Conservation (phyloP, 1,284 basidiomycete genomes). For the Ceratobasidium sp. region DNA sequence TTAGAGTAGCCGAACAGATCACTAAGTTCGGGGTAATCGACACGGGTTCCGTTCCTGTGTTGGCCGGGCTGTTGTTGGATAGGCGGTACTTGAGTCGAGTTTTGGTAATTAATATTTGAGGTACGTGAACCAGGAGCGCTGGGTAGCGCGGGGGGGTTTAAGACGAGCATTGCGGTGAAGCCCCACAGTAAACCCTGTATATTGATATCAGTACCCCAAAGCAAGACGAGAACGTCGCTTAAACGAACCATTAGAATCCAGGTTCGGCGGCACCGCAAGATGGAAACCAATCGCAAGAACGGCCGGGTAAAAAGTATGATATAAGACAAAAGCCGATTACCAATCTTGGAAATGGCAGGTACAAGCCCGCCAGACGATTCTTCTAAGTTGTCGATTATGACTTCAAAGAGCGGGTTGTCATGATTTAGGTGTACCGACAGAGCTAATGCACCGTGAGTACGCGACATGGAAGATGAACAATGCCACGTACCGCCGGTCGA, state of each 20-base stretch:
- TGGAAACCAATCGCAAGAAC: neutral
- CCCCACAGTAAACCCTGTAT: neutral
- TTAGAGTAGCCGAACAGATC: neutral
- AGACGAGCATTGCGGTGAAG: neutral
- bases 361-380: neutral
- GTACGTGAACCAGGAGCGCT: neutral
- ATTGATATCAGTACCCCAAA: neutral
- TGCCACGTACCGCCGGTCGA: neutral
- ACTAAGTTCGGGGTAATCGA: neutral
- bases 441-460: neutral
- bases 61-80: neutral
- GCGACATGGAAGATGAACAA: neutral
- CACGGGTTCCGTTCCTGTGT: neutral
- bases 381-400: neutral
- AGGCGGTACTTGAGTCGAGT: neutral
- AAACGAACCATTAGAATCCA: neutral
- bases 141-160: neutral
- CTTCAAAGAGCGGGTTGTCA: neutral
- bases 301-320: neutral
- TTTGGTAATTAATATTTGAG: neutral
- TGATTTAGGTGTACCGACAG: neutral
- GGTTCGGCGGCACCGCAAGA: conserved; percentile 1
- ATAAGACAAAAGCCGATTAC: neutral
- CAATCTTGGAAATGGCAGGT: neutral
- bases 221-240: too few species aligned